Evolutionary conservation across 2,329 filamentous ascomycete genomes (phyloP), one percentile per base, ranked within the genome.

Genomic region (Daldinia sp.): DNA sequence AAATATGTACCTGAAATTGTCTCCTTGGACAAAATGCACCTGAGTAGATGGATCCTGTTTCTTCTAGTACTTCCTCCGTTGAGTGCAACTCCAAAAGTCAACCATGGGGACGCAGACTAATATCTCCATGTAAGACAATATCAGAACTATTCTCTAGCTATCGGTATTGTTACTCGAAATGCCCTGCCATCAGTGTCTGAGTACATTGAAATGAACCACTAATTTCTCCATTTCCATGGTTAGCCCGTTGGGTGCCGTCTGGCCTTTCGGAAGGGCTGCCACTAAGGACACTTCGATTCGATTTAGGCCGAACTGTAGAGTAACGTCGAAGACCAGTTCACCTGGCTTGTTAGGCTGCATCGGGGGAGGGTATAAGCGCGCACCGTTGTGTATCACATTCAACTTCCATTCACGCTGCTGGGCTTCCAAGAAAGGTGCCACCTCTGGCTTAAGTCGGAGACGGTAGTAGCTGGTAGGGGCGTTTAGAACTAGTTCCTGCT

Each of bases 141-240:
- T 35, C 18, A 13, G 10, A 54, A 23, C n/a, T 54, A 23, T 39
- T 23, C 23, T 20, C 30, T 55, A 15, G 12, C 33, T 23, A 7
- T 26, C 18, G 37, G 15, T n/a, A 3, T 10, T 33, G 18, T 30
- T 23, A 18, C 6, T 54, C 3, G 28, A 42, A 51, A 26, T 5
- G 37, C 33, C 33, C 33, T 10, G 7, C 13, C 66, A 66, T 63
- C 50, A 69, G 60, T 78, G 76, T 57, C 71, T 73, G 7, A 79
- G 73, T 73, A 97, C 80, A 79, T 96, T 91, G 68, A 91, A 87
- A 80, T 92, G 92, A 30, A 96, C 84, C 1, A 89, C 93, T 64
- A 94, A 86, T 74, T 91, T 91, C 82, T 98, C 94, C 69, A 94
- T 83, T 77, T 96, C 93, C 39, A 91, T 87, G 69, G 90, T 88